These are phyloP conservation scores for Hypoxylon sp. DNA, from an alignment of 2,329 filamentous ascomycete genomes.

Conservation along the genomic window DNA sequence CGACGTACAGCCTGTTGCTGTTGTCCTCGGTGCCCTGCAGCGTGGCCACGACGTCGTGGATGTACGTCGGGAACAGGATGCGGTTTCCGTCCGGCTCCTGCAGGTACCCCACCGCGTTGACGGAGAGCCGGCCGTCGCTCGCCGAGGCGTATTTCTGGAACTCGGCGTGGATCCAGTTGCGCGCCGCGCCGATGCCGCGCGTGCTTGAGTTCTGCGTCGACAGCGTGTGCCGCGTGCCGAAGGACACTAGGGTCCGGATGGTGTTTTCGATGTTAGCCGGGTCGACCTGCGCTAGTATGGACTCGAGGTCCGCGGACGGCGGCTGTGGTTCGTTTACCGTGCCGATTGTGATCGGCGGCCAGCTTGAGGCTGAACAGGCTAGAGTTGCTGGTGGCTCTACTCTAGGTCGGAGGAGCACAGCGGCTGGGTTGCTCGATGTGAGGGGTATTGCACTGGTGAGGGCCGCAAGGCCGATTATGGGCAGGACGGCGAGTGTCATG, in stretches of 20 bases:
- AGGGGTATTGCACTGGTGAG: slow-evolving; percentile 39
- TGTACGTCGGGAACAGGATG: slow-evolving; percentile 65
- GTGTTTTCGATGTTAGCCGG: slow-evolving; percentile 63
- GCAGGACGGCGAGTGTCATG: slow-evolving; percentile 38
- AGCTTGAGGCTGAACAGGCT: slow-evolving; percentile 50
- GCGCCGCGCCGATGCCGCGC: slow-evolving; percentile 69
- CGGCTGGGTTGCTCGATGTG: slow-evolving; percentile 46
- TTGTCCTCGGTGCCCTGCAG: slow-evolving; percentile 63
- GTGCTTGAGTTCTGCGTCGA: slow-evolving; percentile 66
- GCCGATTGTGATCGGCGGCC: slow-evolving; percentile 52
- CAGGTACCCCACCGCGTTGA: slow-evolving; percentile 66
- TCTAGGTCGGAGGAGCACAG: slow-evolving; percentile 27
- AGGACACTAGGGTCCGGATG: slow-evolving; percentile 68
- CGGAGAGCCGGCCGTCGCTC: slow-evolving; percentile 65
- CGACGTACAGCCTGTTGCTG: slow-evolving; percentile 64
- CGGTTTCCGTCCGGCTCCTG: slow-evolving; percentile 62
- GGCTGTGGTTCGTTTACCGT: slow-evolving; percentile 49
- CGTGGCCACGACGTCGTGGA: slow-evolving; percentile 68
- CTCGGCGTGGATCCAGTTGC: slow-evolving; percentile 69
- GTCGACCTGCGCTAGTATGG: slow-evolving; percentile 54
- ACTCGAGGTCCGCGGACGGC: slow-evolving; percentile 48
- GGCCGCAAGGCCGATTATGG: slow-evolving; percentile 34
- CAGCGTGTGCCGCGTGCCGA: slow-evolving; percentile 70
- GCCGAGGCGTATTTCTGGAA: slow-evolving; percentile 63
- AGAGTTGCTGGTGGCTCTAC: slow-evolving; percentile 32